Percentiles rank a stretch among this genome's conserved stretches.
phyloP scores from a whole-genome alignment of 257 asterid genomes.

The Solanum microdontum region DNA sequence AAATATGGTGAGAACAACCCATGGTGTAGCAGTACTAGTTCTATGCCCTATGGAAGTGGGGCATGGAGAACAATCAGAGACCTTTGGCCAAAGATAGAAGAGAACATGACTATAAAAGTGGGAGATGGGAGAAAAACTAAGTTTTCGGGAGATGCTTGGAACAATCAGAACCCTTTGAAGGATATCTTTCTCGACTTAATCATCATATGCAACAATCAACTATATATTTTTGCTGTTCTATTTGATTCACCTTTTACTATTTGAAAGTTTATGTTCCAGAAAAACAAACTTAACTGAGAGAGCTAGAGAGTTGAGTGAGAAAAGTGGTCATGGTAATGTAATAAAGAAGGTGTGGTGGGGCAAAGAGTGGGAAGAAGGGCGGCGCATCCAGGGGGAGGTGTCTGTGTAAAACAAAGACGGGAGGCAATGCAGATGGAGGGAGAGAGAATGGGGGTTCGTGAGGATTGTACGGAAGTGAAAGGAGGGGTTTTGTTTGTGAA shows the following conservation, averaged over 20 bases:
- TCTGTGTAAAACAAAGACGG: neutral
- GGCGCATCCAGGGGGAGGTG: neutral
- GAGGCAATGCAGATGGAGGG: neutral
- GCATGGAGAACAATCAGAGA: no score
- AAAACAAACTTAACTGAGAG: neutral
- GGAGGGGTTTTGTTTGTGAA: neutral
- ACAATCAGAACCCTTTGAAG: neutral
- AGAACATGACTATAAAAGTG: no score
- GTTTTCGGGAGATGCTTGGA: neutral
- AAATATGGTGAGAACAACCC: no score
- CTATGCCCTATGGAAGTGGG: no score
- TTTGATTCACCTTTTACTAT: neutral
- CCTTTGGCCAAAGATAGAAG: no score
- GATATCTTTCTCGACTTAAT: no score
- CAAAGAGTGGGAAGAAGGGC: neutral
- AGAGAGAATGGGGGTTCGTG: neutral
- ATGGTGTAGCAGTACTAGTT: no score
- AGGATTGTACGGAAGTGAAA: neutral
- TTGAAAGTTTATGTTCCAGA: neutral
- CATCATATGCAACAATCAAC: neutral
- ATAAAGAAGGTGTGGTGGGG: neutral
- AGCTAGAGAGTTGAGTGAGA: neutral
- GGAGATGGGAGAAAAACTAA: neutral
- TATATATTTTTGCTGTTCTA: neutral
- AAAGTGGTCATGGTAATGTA: neutral